Base-by-base conservation (phyloP, 2,329 filamentous ascomycete species). In the Teratosphaeria pseudoeucalypti region DNA sequence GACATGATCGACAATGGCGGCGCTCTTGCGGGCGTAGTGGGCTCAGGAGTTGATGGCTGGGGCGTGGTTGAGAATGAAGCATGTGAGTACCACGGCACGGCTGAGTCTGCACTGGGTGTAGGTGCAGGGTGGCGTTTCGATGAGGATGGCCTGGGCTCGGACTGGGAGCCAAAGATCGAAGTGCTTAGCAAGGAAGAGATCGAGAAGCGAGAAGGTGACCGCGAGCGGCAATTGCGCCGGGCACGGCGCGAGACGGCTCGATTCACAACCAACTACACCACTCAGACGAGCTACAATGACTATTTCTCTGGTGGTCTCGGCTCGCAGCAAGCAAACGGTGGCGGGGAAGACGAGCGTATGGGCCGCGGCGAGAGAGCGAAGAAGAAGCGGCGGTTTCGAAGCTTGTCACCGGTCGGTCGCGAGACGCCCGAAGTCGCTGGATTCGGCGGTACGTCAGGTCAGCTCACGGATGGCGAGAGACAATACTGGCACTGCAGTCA, bases 91-190 rank as follows among this genome's bases (percentile, higher is more conserved):
- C 72, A 74, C 54, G 72, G 71, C 14, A 71, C 70, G n/a, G 71
- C 68, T 7, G 66, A 69, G 23, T 63, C 69, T 26, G 69, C 70
- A 6, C 58, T 73, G 3, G 78, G 79, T 2, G 85, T 87, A n/a
- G 89, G 92, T 61, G 91, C 92, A 14, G 94, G 94, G 2, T 97
- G 94, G 92, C 83, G 94, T 63, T 96, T 96, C 71, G 94, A 99
- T 65, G 89, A 90, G 2, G 94, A 97, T 70, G 87, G 90, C 61
- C 81, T 97, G 3, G 92, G 77, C 52, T 73, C 73, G 43, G 78
- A 79, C 54, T 81, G 78, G 78, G 78, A 80, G 62, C 78, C 78
- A 1, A 78, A 78, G 63, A 74, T 81, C 23, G 78, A 81, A 65
- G 75, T 78, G 0, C 77, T 99, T 2, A 92, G 87, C 47, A 95